Percentiles rank a stretch among this genome's conserved stretches.
Evolutionary conservation across 371 early-diverging fungal species (phyloP).

Genomic region (Umbelopsis sp.): DNA sequence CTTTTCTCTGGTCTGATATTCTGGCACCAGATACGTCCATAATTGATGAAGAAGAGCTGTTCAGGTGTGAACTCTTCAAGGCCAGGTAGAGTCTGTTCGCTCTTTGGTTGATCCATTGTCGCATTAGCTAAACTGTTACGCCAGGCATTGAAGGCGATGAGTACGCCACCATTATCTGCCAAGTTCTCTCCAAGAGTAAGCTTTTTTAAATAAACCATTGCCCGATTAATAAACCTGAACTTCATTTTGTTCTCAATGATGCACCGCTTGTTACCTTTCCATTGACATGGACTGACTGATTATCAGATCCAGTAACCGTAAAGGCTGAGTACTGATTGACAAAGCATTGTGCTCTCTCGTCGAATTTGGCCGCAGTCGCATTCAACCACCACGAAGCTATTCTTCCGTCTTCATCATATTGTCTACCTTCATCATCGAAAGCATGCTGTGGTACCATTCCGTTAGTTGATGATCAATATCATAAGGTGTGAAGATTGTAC

Average conservation of each 20-base stretch:
- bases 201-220: neutral
- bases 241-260: neutral
- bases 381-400: slow-evolving; percentile 72
- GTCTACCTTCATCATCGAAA: slow-evolving; percentile 57
- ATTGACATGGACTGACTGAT: slow-evolving; percentile 41
- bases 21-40: slow-evolving; percentile 58
- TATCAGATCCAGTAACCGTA: slow-evolving; percentile 35
- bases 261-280: slow-evolving; percentile 41
- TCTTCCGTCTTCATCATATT: slow-evolving; percentile 52
- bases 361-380: slow-evolving; percentile 49
- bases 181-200: slow-evolving; percentile 74
- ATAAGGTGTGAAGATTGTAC: slow-evolving; percentile 17
- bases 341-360: slow-evolving; percentile 60
- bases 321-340: slow-evolving; percentile 63
- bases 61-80: slow-evolving; percentile 38
- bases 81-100: slow-evolving; percentile 21
- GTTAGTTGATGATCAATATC: slow-evolving; percentile 20
- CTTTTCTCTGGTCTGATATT: slow-evolving; percentile 41
- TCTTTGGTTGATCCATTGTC: neutral
- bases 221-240: too few relatives aligned
- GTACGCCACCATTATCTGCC: slow-evolving; percentile 77
- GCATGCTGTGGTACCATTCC: slow-evolving; percentile 39
- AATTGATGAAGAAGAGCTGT: slow-evolving; percentile 60
- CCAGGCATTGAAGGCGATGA: slow-evolving; percentile 45
- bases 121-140: slow-evolving; percentile 1